Conservation (phyloP, 345 rosid genomes). For the Pelargonium nanum region DNA sequence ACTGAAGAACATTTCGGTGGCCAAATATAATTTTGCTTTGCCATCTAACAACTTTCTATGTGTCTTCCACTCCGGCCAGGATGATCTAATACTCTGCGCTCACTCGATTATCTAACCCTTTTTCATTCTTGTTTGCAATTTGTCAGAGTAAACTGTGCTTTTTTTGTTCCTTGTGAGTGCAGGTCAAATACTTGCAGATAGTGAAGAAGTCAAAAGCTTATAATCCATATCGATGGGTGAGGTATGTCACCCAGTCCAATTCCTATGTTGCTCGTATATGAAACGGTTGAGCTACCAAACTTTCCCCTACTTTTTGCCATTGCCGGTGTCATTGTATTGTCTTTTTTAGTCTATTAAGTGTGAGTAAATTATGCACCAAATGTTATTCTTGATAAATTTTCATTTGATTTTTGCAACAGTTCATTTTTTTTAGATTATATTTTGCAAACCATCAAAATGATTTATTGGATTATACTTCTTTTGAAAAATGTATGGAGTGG, state of each 20-base stretch:
- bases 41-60: neutral
- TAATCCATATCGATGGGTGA: constrained; percentile 97
- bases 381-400: too few species aligned
- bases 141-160: too few species aligned
- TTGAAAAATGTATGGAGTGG: too few species aligned
- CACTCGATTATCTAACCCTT: neutral
- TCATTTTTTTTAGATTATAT: too few species aligned
- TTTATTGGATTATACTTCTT: too few species aligned
- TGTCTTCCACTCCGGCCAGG: neutral
- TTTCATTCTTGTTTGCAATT: neutral
- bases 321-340: neutral
- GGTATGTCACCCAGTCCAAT: constrained; percentile 96
- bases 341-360: too few species aligned
- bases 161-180: constrained; percentile 15
- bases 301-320: neutral
- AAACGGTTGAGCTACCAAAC: constrained; percentile 4
- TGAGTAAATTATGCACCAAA: too few species aligned
- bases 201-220: constrained; percentile 72
- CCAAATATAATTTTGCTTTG: neutral
- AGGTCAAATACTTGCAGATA: constrained; percentile 98
- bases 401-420: too few species aligned
- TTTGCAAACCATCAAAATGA: too few species aligned
- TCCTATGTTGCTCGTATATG: constrained; percentile 85
- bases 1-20: neutral
- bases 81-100: too few species aligned